Evolutionary conservation across 805 yeast genomes (phyloP).

Genomic region (Candida loeiensis): DNA sequence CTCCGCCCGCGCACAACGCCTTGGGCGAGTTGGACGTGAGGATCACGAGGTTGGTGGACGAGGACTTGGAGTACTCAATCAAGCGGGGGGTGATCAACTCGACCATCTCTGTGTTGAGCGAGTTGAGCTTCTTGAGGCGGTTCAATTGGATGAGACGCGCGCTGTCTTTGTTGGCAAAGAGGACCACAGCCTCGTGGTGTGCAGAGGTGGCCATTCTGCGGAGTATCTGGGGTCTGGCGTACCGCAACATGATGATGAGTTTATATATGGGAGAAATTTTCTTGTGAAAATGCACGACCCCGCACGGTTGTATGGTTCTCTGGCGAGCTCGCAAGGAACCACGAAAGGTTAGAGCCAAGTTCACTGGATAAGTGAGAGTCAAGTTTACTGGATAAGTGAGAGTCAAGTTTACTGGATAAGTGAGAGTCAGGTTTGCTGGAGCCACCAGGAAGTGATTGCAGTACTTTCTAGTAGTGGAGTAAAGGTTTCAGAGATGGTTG

Average conservation of each 20-base stretch:
- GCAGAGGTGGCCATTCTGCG: conserved; percentile 13
- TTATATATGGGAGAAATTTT: conserved; percentile 4
- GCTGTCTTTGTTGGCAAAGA: conserved; percentile 57
- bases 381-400: too few relatives aligned
- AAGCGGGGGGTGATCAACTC: conserved; percentile 67
- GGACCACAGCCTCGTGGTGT: conserved; percentile 50
- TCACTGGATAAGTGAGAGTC: too few relatives aligned
- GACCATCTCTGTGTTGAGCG: conserved; percentile 76
- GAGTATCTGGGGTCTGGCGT: conserved; percentile 1
- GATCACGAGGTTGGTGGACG: conserved; percentile 59
- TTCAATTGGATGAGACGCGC: conserved; percentile 75
- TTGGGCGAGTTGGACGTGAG: conserved; percentile 63
- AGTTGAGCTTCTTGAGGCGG: conserved; percentile 80
- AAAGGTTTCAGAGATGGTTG: too few relatives aligned
- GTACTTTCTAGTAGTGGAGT: too few relatives aligned
- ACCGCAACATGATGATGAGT: conserved; percentile 11
- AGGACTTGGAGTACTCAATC: conserved; percentile 70
- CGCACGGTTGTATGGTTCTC: too few relatives aligned
- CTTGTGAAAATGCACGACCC: conserved; percentile 11
- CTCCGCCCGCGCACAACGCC: conserved; percentile 96
- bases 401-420: too few relatives aligned
- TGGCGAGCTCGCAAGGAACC: too few relatives aligned
- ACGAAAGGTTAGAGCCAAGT: too few relatives aligned
- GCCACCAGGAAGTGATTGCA: too few relatives aligned
- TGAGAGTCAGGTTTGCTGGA: too few relatives aligned